These are phyloP conservation scores for Pyrrhoderma lamaoense DNA, from an alignment of 1,284 basidiomycete species.

Conservation along the genomic window DNA sequence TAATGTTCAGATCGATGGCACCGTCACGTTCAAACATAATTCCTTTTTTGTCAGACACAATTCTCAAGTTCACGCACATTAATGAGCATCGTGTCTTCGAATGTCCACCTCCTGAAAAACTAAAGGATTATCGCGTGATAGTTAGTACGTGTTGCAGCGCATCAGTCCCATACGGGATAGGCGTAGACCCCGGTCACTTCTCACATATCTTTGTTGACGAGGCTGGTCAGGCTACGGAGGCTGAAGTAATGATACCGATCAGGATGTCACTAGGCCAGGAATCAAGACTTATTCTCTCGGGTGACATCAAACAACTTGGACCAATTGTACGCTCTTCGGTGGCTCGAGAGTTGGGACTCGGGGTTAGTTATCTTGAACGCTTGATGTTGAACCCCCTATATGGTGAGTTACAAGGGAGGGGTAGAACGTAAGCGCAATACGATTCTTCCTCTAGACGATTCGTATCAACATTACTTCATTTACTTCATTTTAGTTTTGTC, in stretches of 20 bases:
- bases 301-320: slow-evolving; percentile 57
- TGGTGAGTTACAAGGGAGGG: slow-evolving; percentile 31
- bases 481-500: slow-evolving; percentile 36
- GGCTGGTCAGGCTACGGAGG: slow-evolving; percentile 45
- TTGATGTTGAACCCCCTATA: slow-evolving; percentile 45
- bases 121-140: slow-evolving; percentile 46
- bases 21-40: slow-evolving; percentile 40
- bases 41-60: slow-evolving; percentile 35
- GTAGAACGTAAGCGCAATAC: slow-evolving; percentile 32
- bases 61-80: slow-evolving; percentile 37
- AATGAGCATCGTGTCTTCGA: slow-evolving; percentile 36
- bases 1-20: slow-evolving; percentile 59
- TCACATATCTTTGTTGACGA: slow-evolving; percentile 36
- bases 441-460: not conserved
- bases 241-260: slow-evolving; percentile 50
- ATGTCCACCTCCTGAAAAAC: slow-evolving; percentile 34
- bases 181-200: slow-evolving; percentile 32
- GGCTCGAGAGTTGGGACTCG: slow-evolving; percentile 44
- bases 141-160: slow-evolving; percentile 58
- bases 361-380: slow-evolving; percentile 48
- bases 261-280: slow-evolving; percentile 42
- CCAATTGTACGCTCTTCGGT: slow-evolving; percentile 49
- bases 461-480: not conserved
- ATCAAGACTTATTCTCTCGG: slow-evolving; percentile 52
- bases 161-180: slow-evolving; percentile 46